A percentile compares a stretch with the other conserved stretches of the same genome.
phyloP scores from a whole-genome alignment of 108 stramenopile genomes.

The Conticribra weissflogii region DNA sequence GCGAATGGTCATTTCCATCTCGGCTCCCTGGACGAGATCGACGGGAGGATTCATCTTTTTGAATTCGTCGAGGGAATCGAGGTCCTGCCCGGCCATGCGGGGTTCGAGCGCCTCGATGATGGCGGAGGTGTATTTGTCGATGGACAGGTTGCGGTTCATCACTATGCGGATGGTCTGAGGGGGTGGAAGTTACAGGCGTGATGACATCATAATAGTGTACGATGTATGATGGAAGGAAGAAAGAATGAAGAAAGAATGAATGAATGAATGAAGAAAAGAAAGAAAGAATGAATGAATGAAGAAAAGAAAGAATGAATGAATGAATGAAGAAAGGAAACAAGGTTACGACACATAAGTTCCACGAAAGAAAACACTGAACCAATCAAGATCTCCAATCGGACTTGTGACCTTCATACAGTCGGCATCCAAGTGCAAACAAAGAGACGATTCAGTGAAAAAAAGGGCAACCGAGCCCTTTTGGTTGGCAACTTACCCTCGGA shows the following conservation, averaged over 20 bases:
- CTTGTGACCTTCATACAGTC: no score
- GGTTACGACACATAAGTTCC: no score
- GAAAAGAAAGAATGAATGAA: no score
- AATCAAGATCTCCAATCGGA: no score
- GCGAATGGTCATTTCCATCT: constrained; percentile 90
- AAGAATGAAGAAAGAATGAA: neutral
- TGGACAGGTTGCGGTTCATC: constrained; percentile 81
- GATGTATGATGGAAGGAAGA: neutral
- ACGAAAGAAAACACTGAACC: no score
- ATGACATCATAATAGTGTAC: neutral
- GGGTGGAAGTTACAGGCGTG: neutral
- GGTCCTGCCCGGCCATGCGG: constrained; percentile 82
- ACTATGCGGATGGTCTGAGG: constrained; percentile 80
- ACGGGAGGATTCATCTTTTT: constrained; percentile 81
- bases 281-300: no score
- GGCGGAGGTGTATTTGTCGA: constrained; percentile 86
- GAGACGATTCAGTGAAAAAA: neutral
- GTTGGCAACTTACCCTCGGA: constrained; percentile 59
- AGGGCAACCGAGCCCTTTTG: no score
- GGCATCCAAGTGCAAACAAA: no score
- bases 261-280: neutral
- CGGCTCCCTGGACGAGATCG: constrained; percentile 85
- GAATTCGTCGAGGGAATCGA: constrained; percentile 84
- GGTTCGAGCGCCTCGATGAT: constrained; percentile 88
- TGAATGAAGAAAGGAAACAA: no score